Evolutionary conservation across 257 asterid genomes (phyloP).

Genomic region (Gentiana dahurica): DNA sequence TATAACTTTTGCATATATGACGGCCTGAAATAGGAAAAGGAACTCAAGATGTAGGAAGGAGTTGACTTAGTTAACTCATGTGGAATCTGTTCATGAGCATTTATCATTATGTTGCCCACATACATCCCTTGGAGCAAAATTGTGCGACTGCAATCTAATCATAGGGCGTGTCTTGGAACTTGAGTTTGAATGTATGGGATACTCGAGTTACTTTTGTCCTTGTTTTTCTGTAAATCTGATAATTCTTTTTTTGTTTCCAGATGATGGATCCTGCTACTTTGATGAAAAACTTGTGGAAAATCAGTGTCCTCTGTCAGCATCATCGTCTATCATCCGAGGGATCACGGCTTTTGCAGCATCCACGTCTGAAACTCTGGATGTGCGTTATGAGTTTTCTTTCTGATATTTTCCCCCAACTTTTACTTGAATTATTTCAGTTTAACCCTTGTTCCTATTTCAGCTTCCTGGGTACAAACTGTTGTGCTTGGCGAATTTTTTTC

Average conservation of each 20-base stretch:
- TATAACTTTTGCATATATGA: too few relatives aligned
- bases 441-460: conserved; percentile 31
- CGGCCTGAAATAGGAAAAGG: too few relatives aligned
- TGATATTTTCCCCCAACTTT: neutral
- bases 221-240: neutral
- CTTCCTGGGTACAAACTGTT: conserved; percentile 61
- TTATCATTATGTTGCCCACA: too few relatives aligned
- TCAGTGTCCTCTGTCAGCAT: conserved; percentile 77
- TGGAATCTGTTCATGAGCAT: too few relatives aligned
- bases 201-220: too few relatives aligned
- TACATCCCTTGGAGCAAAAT: neutral
- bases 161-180: neutral
- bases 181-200: too few relatives aligned
- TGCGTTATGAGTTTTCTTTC: conserved; percentile 16
- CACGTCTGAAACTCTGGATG: conserved; percentile 55
- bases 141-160: neutral
- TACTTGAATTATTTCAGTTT: neutral
- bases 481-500: conserved; percentile 86
- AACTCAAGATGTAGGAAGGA: too few relatives aligned
- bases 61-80: too few relatives aligned
- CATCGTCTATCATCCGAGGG: conserved; percentile 82
- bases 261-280: conserved; percentile 84
- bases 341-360: conserved; percentile 59
- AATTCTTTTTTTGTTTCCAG: conserved; percentile 24
- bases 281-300: conserved; percentile 79